Evolutionary conservation across 768 basidiomycete genomes (phyloP).

Genomic region (Tylopilus sp.): DNA sequence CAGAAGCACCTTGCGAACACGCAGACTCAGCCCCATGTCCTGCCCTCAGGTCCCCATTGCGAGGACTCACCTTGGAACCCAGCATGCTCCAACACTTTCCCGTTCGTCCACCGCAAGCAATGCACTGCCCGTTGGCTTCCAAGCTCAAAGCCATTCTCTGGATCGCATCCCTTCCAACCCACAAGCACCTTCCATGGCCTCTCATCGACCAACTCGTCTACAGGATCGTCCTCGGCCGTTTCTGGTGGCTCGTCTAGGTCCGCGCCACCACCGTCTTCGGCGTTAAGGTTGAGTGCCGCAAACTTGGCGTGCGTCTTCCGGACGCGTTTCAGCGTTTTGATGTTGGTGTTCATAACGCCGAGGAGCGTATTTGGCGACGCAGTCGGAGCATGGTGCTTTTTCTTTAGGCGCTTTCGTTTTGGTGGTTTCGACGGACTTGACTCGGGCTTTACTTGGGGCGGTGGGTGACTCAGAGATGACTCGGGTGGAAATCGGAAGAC

Average conservation of each 20-base stretch:
- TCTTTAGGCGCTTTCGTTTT: conserved; percentile 28
- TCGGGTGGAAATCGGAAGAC: conserved; percentile 38
- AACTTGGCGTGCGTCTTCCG: conserved; percentile 73
- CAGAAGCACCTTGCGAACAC: conserved; percentile 59
- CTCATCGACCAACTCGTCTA: conserved; percentile 48
- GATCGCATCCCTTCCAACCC: conserved; percentile 13
- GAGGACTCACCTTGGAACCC: conserved; percentile 81
- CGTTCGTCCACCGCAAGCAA: conserved; percentile 69
- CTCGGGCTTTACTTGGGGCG: conserved; percentile 10
- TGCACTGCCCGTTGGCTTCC: conserved; percentile 57
- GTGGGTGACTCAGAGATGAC: not conserved
- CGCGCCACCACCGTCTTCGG: conserved; percentile 34
- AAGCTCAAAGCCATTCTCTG: conserved; percentile 42
- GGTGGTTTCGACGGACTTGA: conserved; percentile 6
- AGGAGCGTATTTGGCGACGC: conserved; percentile 48
- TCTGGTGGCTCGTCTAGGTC: conserved; percentile 35
- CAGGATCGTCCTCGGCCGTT: conserved; percentile 28
- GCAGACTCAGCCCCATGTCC: conserved; percentile 4
- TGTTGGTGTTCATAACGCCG: conserved; percentile 71
- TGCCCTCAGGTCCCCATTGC: not conserved
- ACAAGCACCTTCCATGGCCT: conserved; percentile 49
- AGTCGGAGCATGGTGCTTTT: conserved; percentile 9
- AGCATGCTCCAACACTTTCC: conserved; percentile 81
- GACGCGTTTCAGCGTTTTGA: conserved; percentile 69
- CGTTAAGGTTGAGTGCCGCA: conserved; percentile 45